These are phyloP conservation scores for Verticillium tricorpus DNA, from an alignment of 2,329 filamentous ascomycete species.

Conservation along the genomic window DNA sequence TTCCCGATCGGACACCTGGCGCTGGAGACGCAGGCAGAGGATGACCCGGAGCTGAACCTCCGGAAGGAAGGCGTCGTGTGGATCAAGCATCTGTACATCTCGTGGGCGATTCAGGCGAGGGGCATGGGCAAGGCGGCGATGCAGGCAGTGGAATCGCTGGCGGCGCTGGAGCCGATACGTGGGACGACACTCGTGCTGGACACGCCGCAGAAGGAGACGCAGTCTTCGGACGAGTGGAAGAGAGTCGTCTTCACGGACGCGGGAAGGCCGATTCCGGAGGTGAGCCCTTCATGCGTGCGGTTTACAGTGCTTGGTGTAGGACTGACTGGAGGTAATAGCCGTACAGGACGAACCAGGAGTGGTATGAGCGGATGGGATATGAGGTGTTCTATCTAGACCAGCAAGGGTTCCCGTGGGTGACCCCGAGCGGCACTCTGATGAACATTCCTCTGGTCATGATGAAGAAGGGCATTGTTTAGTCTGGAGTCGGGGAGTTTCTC, in stretches of 20 bases:
- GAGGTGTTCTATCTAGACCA: conserved; percentile 9
- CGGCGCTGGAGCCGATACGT: conserved; percentile 23
- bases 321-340: conserved; percentile 3
- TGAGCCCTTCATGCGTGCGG: conserved; percentile 12
- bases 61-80: conserved; percentile 26
- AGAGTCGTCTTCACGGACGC: conserved; percentile 20
- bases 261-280: conserved; percentile 19
- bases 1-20: conserved; percentile 36
- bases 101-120: conserved; percentile 28
- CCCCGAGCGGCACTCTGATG: conserved; percentile 8
- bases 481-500: no score
- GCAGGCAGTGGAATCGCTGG: conserved; percentile 26
- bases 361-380: conserved; percentile 25
- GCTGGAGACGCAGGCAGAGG: conserved; percentile 25
- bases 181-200: conserved; percentile 30
- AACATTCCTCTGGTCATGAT: conserved; percentile 16
- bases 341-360: conserved; percentile 19
- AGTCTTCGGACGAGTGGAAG: conserved; percentile 13
- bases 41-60: conserved; percentile 25
- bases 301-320: background rate
- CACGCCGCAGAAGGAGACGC: conserved; percentile 23
- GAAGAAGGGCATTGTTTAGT: conserved; percentile 16
- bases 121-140: conserved; percentile 32
- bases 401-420: conserved; percentile 13
- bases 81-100: conserved; percentile 36